These are phyloP conservation scores for Fusarium circinatum DNA, from an alignment of 2,329 filamentous ascomycete species.

Conservation along the genomic window DNA sequence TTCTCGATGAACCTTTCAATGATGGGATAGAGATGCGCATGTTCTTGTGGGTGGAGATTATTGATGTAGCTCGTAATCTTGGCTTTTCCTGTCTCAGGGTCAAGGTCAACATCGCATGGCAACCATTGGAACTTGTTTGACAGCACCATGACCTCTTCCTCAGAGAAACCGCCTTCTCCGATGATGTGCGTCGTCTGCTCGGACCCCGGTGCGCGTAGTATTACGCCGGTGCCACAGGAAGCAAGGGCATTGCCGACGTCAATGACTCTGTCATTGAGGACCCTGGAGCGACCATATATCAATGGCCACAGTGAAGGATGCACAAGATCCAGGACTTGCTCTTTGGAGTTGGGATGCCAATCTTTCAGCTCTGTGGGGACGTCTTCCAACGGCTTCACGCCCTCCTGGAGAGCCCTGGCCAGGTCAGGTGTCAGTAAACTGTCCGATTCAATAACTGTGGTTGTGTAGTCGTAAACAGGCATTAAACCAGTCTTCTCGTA, in stretches of 20 bases:
- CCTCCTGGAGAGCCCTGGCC: background rate
- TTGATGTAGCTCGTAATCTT: conserved; percentile 9
- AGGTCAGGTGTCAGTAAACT: background rate
- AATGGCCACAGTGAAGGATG: background rate
- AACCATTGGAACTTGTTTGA: conserved; percentile 3
- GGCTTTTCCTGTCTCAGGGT: background rate
- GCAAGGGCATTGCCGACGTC: background rate
- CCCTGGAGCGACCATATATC: background rate
- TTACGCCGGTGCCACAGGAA: background rate
- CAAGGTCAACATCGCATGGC: background rate
- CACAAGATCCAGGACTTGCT: background rate
- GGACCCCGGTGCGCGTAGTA: background rate
- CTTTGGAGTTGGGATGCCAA: background rate
- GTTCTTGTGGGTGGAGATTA: conserved; percentile 2
- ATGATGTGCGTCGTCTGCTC: background rate
- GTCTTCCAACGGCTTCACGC: background rate
- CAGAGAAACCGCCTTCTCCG: background rate
- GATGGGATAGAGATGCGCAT: background rate
- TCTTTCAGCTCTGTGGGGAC: background rate
- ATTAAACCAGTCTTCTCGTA: background rate
- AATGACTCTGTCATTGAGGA: background rate
- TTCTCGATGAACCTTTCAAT: background rate
- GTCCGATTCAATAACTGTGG: background rate
- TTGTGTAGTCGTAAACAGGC: background rate
- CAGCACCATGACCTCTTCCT: background rate